Evolutionary conservation across 2,329 filamentous ascomycete species (phyloP), one percentile per base, ranked within the genome.

Genomic region (Stachybotrys chartarum): DNA sequence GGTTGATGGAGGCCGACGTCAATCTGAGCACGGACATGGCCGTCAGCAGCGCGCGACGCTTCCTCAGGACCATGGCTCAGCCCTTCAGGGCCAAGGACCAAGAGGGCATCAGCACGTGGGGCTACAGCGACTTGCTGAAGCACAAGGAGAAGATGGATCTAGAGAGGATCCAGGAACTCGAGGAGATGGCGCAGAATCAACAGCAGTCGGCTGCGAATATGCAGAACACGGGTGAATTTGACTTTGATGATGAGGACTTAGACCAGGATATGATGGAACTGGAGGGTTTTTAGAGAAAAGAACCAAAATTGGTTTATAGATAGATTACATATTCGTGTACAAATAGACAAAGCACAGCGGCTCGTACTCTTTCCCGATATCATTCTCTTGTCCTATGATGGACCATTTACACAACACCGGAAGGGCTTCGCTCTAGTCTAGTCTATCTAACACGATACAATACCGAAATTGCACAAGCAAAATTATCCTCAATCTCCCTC

Each of bases 11-110:
- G 52, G 86, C 87, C 24, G 91, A 96, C 62, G 86, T 87, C 11
- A 97, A 96, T 63, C 78, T 99, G 58, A 96, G 90, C 66, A 96
- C 94, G 0, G 94, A 99, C 67, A 96, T 97, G 86, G 91, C 93
- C 0, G 88, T 96, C 17, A 90, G 90, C 55, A 86, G 83, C 50
- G 93, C 94, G 11, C 91, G 95, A 73, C 88, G 88, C 53, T 99
- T 99, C 72, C 72, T 99, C 66, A 83, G 88, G 58, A 86, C 85
- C 30, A 99, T 99, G 90, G 92, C 90, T 5, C 91, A 95, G 68
- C 92, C 92, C 4, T 96, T 96, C 74, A 84, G 84, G 49, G 77
- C 85, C 0, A 86, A 83, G 61, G 87, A 96, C 68, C 91, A 96
- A 66, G 92, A 97, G 61, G 94, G 93, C 0, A 90, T 97, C 65